Percentiles rank a stretch among this genome's conserved stretches.
Conservation (phyloP, 2,329 filamentous ascomycete species). For the Fonsecaea monophora region DNA sequence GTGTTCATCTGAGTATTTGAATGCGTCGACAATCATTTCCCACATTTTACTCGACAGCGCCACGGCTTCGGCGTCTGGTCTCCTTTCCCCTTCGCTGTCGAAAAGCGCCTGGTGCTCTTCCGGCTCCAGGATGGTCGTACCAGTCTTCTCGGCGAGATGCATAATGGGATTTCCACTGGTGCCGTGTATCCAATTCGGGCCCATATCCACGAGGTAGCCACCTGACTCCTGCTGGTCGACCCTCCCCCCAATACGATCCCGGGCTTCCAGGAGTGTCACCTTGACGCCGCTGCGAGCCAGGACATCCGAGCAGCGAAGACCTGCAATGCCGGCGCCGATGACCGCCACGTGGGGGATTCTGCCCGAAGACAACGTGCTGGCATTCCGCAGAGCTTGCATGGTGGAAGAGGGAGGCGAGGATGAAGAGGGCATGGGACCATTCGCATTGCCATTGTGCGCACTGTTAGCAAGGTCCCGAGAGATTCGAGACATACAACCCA, state of each 20-base stretch:
- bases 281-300: conserved; percentile 61
- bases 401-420: not conserved
- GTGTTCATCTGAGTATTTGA: conserved; percentile 64
- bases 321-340: conserved; percentile 66
- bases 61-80: conserved; percentile 46
- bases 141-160: conserved; percentile 61
- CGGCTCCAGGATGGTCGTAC: conserved; percentile 59
- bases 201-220: conserved; percentile 64
- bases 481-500: conserved; percentile 35
- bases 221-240: conserved; percentile 58
- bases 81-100: conserved; percentile 53
- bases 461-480: conserved; percentile 30
- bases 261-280: conserved; percentile 67
- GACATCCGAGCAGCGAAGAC: conserved; percentile 65
- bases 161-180: conserved; percentile 66
- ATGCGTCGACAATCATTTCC: conserved; percentile 65
- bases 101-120: conserved; percentile 60
- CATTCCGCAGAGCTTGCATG: conserved; percentile 26
- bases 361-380: conserved; percentile 42
- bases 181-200: conserved; percentile 71
- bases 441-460: conserved; percentile 25
- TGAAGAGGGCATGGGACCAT: not conserved
- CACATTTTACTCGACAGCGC: conserved; percentile 58
- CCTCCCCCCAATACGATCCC: conserved; percentile 64
- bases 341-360: conserved; percentile 61